These are phyloP conservation scores for Sphaerobolus stellatus DNA, from an alignment of 1,284 basidiomycete species.

Conservation along the genomic window DNA sequence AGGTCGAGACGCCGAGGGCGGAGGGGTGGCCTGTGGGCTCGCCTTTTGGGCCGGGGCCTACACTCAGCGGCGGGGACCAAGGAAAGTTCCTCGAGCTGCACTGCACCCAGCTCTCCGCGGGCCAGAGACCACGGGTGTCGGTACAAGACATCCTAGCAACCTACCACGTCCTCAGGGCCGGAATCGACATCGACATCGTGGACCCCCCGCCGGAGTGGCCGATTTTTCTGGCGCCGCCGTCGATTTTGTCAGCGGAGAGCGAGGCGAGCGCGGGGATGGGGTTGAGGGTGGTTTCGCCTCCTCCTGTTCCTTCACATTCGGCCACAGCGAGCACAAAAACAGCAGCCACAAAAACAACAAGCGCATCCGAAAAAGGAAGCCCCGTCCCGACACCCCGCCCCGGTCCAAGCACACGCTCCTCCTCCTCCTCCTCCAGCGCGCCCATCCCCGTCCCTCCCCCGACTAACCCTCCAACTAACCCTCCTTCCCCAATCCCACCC, in stretches of 20 bases:
- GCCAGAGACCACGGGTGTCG: conserved; percentile 45
- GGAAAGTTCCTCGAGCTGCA: not conserved
- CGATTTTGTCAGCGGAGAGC: conserved; percentile 20
- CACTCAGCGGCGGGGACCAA: not conserved
- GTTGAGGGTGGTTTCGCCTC: no score
- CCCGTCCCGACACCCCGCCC: no score
- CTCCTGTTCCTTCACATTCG: conserved; percentile 16
- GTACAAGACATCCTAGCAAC: conserved; percentile 70
- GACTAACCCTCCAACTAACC: conserved; percentile 6
- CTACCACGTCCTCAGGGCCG: conserved; percentile 67
- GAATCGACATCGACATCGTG: conserved; percentile 57
- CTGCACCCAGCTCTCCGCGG: conserved; percentile 21
- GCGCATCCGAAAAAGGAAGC: no score
- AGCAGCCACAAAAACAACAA: conserved; percentile 12
- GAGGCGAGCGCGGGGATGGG: no score
- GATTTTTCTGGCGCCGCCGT: conserved; percentile 35
- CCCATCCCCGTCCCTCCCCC: conserved; percentile 14
- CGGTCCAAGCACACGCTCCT: no score
- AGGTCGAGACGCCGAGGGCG: not conserved
- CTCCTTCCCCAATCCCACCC: conserved; percentile 16
- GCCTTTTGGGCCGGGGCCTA: not conserved
- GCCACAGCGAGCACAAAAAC: conserved; percentile 16
- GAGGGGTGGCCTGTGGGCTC: not conserved
- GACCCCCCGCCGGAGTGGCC: conserved; percentile 50
- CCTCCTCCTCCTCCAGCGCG: not conserved